Conservation (phyloP, 2,329 filamentous ascomycete species). For the Colletotrichum sp. region DNA sequence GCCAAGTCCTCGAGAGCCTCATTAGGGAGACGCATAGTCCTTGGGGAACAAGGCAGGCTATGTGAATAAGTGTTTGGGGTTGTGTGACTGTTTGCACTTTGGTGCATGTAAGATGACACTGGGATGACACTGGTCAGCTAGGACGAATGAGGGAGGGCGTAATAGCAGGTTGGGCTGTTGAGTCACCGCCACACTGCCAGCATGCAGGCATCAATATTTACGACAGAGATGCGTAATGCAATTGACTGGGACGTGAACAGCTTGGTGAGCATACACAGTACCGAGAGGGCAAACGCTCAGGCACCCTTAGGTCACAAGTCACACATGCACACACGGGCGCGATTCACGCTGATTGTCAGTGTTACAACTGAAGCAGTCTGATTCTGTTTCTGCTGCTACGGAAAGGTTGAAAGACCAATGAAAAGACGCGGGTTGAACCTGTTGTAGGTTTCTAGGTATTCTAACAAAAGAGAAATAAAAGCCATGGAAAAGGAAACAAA, state of each 20-base stretch:
- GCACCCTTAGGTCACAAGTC: not conserved
- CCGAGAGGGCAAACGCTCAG: not conserved
- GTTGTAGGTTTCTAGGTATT: conserved; percentile 7
- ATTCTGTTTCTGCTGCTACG: not conserved
- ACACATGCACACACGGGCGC: not conserved
- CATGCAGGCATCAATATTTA: not conserved
- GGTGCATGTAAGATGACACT: not conserved
- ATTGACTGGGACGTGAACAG: not conserved
- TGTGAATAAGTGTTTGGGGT: not conserved
- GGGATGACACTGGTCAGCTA: not conserved
- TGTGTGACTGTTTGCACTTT: not conserved
- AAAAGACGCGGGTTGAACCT: not conserved
- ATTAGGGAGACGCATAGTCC: no score
- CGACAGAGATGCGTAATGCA: not conserved
- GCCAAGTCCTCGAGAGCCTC: not conserved
- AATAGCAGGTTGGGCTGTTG: not conserved
- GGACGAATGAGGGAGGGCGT: not conserved
- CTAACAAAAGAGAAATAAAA: not conserved
- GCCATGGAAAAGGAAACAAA: not conserved
- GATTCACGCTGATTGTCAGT: not conserved
- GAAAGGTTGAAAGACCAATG: not conserved
- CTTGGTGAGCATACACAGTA: not conserved
- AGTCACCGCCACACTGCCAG: not conserved
- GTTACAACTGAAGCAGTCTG: not conserved
- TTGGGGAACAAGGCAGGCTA: not conserved